Conservation (phyloP, 192 early-diverging fungal genomes). For the Coemansia aciculifera region DNA sequence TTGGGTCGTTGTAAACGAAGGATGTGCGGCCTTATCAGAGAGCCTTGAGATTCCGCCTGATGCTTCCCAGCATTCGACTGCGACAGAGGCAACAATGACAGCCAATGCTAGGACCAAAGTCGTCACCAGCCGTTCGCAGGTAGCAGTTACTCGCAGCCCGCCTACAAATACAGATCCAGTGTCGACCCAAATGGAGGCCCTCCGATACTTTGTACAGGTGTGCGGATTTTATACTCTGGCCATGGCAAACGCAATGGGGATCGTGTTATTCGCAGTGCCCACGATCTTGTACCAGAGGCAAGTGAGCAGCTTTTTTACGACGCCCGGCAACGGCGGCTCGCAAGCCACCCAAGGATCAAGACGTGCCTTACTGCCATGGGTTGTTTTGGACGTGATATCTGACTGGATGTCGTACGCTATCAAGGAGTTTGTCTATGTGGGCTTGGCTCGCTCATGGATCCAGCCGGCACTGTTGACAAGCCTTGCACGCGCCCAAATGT, state of each 20-base stretch:
- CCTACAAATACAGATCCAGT: background rate
- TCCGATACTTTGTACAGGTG: conserved; percentile 7
- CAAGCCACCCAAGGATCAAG: background rate
- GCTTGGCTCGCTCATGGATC: conserved; percentile 16
- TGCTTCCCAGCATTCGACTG: background rate
- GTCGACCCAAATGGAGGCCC: background rate
- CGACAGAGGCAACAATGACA: background rate
- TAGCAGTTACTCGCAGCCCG: background rate
- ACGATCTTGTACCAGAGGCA: conserved; percentile 17
- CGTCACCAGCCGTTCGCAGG: background rate
- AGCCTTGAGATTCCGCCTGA: background rate
- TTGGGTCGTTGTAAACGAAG: conserved; percentile 46
- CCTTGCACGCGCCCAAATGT: conserved; percentile 23
- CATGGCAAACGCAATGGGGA: conserved; percentile 6
- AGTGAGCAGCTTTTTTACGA: background rate
- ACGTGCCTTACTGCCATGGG: background rate
- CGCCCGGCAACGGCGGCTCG: background rate
- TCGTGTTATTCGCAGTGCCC: conserved; percentile 20
- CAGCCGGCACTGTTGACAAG: conserved; percentile 17
- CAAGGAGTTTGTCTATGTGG: conserved; percentile 21
- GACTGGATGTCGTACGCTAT: conserved; percentile 17
- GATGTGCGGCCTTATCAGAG: conserved; percentile 5
- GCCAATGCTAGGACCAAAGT: too few species aligned
- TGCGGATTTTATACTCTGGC: conserved; percentile 20
- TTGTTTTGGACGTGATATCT: background rate